These are phyloP conservation scores for Linum trigynum DNA, from an alignment of 345 rosid genomes.

Conservation along the genomic window DNA sequence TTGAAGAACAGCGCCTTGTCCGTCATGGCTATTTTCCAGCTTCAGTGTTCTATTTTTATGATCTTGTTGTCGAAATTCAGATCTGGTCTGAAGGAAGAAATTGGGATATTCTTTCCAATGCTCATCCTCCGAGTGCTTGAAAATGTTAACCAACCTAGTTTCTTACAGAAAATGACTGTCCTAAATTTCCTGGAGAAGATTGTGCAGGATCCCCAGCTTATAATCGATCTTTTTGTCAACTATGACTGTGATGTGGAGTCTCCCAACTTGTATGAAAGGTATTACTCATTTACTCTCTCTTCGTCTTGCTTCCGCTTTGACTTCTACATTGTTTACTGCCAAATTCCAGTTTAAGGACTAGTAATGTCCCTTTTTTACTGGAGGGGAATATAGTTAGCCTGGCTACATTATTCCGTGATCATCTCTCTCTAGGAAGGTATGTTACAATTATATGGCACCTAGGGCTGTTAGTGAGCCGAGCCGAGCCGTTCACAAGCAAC, in stretches of 20 bases:
- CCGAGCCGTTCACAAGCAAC: too few species aligned
- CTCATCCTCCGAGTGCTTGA: slow-evolving; percentile 89
- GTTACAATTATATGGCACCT: too few species aligned
- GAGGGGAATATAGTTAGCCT: too few species aligned
- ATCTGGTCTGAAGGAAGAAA: slow-evolving; percentile 75
- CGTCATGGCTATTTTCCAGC: slow-evolving; percentile 92
- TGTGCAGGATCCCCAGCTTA: slow-evolving; percentile 62
- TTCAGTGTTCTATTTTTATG: slow-evolving; percentile 82
- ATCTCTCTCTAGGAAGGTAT: too few species aligned
- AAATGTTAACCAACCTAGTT: slow-evolving; percentile 95
- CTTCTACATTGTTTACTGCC: too few species aligned
- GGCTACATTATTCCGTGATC: too few species aligned
- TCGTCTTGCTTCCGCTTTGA: not conserved
- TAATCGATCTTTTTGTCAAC: slow-evolving; percentile 86
- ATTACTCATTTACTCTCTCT: slow-evolving; percentile 15
- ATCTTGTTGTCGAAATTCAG: slow-evolving; percentile 70
- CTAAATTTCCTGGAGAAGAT: slow-evolving; percentile 75
- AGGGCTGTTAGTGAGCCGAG: too few species aligned
- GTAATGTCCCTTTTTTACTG: too few species aligned
- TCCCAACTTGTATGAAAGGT: slow-evolving; percentile 95
- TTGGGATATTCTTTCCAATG: slow-evolving; percentile 95
- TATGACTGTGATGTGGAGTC: slow-evolving; percentile 94
- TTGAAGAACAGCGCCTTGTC: slow-evolving; percentile 92
- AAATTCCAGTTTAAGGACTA: too few species aligned
- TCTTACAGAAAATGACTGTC: slow-evolving; percentile 92